Evolutionary conservation across 2,329 filamentous ascomycete species (phyloP), one percentile per base, ranked within the genome.

Genomic region (Calonectria pseudoreteaudii): DNA sequence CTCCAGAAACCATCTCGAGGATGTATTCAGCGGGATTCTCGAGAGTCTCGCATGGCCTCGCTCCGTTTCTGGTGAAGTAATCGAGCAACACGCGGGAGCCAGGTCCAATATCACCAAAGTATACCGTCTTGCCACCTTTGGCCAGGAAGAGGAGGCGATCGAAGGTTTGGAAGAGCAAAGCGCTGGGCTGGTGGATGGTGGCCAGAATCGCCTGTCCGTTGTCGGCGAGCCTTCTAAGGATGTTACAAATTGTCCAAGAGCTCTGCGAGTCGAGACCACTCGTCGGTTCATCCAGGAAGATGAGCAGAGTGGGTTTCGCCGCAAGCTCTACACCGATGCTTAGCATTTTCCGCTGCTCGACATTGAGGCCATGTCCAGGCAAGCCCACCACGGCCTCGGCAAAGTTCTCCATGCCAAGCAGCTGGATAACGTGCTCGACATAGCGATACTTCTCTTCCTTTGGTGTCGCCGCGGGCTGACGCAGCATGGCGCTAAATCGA

Each of bases 341-440:
- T 0, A 91, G 80, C 3, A 88, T 85, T 79, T 91, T 91, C 9
- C 89, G 84, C 76, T 91, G 89, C 73, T 91, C 89, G 11, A 90
- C 87, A 60, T 90, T 90, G 8, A 91, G 83, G 36, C 88, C 89
- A 60, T 87, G 87, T 1, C 90, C 90, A 2, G 89, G 88, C 0
- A 88, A 84, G 76, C 91, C 91, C 52, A 92, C 90, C 14, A 92
- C 87, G 3, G 90, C 90, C 62, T 92, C 89, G 11, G 90, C 90
- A 67, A 91, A 92, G 65, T 91, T 89, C 38, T 87, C 83, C 90
- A 92, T 91, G 79, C 89, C 87, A 28, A 92, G 84, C 83, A 92
- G 88, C 81, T 87, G 86, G 77, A 91, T 91, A n/a, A 91, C 88
- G 52, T 90, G 87, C 70, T 91, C 90, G 18, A 91, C 90, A 66